Evolutionary conservation across 2,329 filamentous ascomycete species (phyloP), one percentile per base, ranked within the genome.

Genomic region (Annulohypoxylon truncatum): DNA sequence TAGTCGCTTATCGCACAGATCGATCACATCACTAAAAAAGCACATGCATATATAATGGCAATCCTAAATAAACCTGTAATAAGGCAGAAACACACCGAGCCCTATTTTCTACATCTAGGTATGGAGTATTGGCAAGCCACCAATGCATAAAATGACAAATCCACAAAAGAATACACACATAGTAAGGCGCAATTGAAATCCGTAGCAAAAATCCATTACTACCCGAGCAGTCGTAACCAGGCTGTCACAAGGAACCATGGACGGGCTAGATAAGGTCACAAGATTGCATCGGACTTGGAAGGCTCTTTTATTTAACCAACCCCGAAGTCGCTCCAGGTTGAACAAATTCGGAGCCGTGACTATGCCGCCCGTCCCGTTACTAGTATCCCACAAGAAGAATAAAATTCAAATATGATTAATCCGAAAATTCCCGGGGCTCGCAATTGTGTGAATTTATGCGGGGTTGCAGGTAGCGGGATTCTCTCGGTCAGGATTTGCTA

Each of bases 81-180:
- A 28, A 48, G 22, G n/a, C 22, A 28, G 44, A 28, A 48, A 28
- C 24, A 28, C 24, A 24, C 24, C 44, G 20, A 24, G 22, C 42
- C 42, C 22, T 42, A 42, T 42, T 42, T 22, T 42, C 18, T 42
- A 20, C 35, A 35, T 40, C 15, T 15, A 18, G 3, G 18, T 42
- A 42, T 42, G 38, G 38, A 42, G 38, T 48, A 44, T 46, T 47
- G 40, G 44, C 18, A 46, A 55, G 28, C 53, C 29, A 26, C 57
- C 56, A 38, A 35, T 61, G 65, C 65, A 67, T 54, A 57, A 65
- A 64, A 67, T 67, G 61, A 64, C 56, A 64, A 65, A 65, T 65
- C 28, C 29, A 31, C 44, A 46, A 33, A 28, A 56, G 6, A 67
- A 31, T 20, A 42, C 38, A 12, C n/a, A n/a, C n/a, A n/a, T n/a